Conservation (phyloP, 1,284 basidiomycete species). For the Ceratobasidium sp. region DNA sequence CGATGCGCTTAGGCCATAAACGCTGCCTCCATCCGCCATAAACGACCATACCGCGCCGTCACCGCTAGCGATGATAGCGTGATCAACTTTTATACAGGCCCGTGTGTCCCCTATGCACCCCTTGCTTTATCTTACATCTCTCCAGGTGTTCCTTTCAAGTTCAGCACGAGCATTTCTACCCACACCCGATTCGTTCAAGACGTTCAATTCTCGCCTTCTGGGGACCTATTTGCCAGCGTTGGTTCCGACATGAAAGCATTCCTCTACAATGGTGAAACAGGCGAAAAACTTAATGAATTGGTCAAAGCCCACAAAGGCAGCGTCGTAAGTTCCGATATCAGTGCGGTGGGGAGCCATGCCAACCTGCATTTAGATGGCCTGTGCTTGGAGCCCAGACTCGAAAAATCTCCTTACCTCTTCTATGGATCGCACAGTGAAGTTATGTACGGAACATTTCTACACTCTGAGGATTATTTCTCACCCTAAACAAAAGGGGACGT, state of each 20-base stretch:
- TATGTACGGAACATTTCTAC: constrained; percentile 64
- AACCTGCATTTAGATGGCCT: constrained; percentile 64
- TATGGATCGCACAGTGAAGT: constrained; percentile 85
- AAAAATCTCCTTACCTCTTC: constrained; percentile 80
- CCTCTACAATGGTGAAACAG: constrained; percentile 90
- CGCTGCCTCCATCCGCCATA: constrained; percentile 86
- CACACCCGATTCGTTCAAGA: constrained; percentile 97
- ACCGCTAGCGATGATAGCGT: constrained; percentile 62
- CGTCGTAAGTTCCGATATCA: constrained; percentile 62
- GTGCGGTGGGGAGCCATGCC: background rate
- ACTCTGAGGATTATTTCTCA: constrained; percentile 1
- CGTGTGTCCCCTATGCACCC: background rate
- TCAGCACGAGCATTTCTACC: constrained; percentile 81
- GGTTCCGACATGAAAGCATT: constrained; percentile 89
- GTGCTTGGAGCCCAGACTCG: constrained; percentile 78
- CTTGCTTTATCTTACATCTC: background rate
- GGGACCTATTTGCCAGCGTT: constrained; percentile 85
- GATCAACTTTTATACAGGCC: constrained; percentile 71
- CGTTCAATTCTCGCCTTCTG: constrained; percentile 81
- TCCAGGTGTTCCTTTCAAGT: constrained; percentile 86
- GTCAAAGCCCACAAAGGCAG: constrained; percentile 74
- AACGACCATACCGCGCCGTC: constrained; percentile 90
- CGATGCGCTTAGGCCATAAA: constrained; percentile 69
- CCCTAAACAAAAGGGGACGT: constrained; percentile 70
- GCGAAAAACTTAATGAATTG: constrained; percentile 76